Evolutionary conservation across 2,329 filamentous ascomycete genomes (phyloP).

Genomic region (Aspergillus persii): DNA sequence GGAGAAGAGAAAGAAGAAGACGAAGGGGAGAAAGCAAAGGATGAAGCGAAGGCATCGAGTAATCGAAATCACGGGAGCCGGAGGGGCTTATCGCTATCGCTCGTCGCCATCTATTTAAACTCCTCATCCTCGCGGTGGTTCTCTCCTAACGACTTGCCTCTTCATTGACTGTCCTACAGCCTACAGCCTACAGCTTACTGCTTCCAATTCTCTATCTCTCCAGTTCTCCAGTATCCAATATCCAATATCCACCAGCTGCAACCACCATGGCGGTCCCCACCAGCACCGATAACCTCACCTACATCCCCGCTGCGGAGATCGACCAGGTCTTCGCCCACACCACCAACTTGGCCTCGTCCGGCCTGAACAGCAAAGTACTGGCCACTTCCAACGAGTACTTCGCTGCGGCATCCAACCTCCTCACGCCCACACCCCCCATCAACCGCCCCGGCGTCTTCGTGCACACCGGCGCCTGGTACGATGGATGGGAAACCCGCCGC

Average conservation of each 20-base stretch:
- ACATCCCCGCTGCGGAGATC: conserved; percentile 49
- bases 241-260: no score
- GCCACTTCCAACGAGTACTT: conserved; percentile 62
- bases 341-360: conserved; percentile 47
- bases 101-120: background rate
- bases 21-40: background rate
- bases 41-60: conserved; percentile 22
- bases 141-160: background rate
- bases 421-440: conserved; percentile 55
- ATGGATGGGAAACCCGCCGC: conserved; percentile 63
- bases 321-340: conserved; percentile 55
- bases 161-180: no score
- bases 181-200: no score
- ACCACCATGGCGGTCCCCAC: background rate
- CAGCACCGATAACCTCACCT: conserved; percentile 13
- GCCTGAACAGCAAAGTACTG: conserved; percentile 54
- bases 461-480: conserved; percentile 62
- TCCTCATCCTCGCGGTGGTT: background rate
- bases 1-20: background rate
- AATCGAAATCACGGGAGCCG: conserved; percentile 11
- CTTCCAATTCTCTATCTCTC: no score
- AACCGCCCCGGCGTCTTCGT: conserved; percentile 58
- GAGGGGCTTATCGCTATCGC: conserved; percentile 10
- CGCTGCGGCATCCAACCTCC: conserved; percentile 58
- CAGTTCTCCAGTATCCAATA: no score